phyloP scores from a whole-genome alignment of 1,284 basidiomycete species.

The Ceratobasidium sp. region DNA sequence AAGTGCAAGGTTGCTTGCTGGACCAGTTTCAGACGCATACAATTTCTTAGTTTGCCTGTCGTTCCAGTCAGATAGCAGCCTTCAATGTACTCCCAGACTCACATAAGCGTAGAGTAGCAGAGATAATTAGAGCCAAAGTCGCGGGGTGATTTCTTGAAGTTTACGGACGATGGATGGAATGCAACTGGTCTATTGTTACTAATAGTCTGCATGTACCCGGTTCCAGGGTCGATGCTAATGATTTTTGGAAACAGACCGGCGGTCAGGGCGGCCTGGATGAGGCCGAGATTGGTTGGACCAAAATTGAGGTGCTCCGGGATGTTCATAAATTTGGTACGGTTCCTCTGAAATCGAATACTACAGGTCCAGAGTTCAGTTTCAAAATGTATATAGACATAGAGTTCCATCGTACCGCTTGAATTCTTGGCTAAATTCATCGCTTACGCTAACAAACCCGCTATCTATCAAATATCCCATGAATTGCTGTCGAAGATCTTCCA shows the following conservation, averaged over 20 bases:
- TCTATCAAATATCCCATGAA: slow-evolving; percentile 69
- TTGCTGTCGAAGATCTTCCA: slow-evolving; percentile 96
- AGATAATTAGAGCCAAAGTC: slow-evolving; percentile 82
- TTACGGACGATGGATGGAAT: slow-evolving; percentile 95
- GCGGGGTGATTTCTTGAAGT: slow-evolving; percentile 69
- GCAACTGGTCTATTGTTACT: slow-evolving; percentile 83
- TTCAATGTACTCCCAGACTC: slow-evolving; percentile 46
- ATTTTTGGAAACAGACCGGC: slow-evolving; percentile 95
- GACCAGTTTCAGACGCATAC: slow-evolving; percentile 97
- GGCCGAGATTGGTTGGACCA: slow-evolving; percentile 80
- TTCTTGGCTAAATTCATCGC: slow-evolving; percentile 10
- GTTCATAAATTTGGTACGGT: slow-evolving; percentile 19
- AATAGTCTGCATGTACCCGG: slow-evolving; percentile 76
- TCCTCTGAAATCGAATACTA: slow-evolving; percentile 5
- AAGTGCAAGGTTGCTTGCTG: slow-evolving; percentile 85
- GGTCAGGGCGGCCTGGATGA: slow-evolving; percentile 83
- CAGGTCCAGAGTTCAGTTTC: neutral
- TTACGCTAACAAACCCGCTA: slow-evolving; percentile 23
- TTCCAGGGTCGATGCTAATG: slow-evolving; percentile 67
- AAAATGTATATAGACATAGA: neutral
- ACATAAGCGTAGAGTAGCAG: slow-evolving; percentile 91
- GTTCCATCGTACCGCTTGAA: slow-evolving; percentile 10
- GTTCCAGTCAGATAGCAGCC: slow-evolving; percentile 34
- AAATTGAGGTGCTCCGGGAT: slow-evolving; percentile 46
- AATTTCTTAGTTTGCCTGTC: slow-evolving; percentile 87